Base-by-base conservation (phyloP, 2,329 filamentous ascomycete genomes). In the Scytalidium sp. region DNA sequence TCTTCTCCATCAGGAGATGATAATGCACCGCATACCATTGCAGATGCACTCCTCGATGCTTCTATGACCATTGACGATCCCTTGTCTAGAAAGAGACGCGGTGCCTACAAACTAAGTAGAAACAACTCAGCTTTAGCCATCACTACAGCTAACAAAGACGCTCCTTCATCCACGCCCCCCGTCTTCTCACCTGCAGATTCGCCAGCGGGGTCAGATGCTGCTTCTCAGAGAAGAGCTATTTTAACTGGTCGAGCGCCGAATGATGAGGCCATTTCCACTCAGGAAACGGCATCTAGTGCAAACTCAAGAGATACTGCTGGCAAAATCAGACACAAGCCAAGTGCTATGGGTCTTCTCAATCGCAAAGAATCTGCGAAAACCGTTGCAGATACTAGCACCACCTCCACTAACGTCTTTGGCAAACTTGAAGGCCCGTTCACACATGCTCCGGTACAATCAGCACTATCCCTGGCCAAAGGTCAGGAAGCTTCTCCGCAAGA, bases 11-110 rank as follows among this genome's bases (percentile, higher is more conserved):
- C 65, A 47, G 49, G 67, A 51, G 58, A 66, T 47, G 58, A 63
- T 23, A 60, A 65, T 48, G 56, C 50, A 25, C 67, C 66, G 32
- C 88, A 90, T 58, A 96, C 91, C 0, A 94, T 97, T 57, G 84
- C 89, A 3, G 93, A 97, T 68, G 94, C 94, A 5, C 75, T 97
- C 15, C 75, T 96, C 23, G 94, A 97, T 67, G 94, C 94, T 6
- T 95, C 91, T 1, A 92, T 90, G 71, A 91, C 88, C 1, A 90
- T 94, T 54, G 87, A 93, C 61, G 84, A 87, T 56, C 74, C 83
- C 1, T 68, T 80, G 7, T 71, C 80, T 2, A 78, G 75, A 62
- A 75, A 75, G 56, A 75, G 74, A 47, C 74, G 75, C 23, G 80
- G 81, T 53, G 72, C 60, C 11, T 78, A 80, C 55, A 73, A 69